Base-by-base conservation (phyloP, 140 eudicot genomes). In the Bidens hawaiensis region DNA sequence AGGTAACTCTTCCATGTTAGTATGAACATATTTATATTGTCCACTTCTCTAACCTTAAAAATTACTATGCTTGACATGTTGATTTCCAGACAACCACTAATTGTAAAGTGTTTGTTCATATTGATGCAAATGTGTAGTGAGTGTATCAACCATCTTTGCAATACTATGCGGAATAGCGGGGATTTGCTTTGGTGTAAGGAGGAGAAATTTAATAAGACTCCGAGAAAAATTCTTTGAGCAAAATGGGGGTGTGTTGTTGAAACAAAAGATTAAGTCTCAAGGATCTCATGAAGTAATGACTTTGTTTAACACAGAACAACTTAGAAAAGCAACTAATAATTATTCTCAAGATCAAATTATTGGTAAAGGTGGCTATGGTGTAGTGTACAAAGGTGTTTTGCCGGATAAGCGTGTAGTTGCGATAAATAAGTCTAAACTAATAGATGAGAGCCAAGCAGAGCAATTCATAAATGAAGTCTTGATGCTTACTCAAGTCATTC, bases 261-360 rank as follows among this genome's bases (percentile, higher is more conserved):
- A 22, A 49, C 56, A 49, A 49, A 49, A 49, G 30, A 49, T 49
- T 30, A 49, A 49, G 22, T 49, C 56, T 9, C 56, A 49, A 6
- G 16, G 16, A 49, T 22, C 56, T 22, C 7, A 49, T 22, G 56
- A 11, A 4, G 15, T 2, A 21, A 49, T 21, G 30, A 49, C 30
- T 49, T 11, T 49, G 8, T 49, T 49, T 21, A 22, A 7, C 0
- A 21, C 56, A 2, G 30, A 49, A 22, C 56, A 49, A 49, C 56
- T 49, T 22, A 49, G 30, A 49, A 49, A 49, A 22, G 56, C 56
- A 4, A 49, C 30, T 11, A 22, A 22, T 10, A 22, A 22, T 10
- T 49, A 49, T 49, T 21, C 56, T 49, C 56, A 49, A 21, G 56
- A 21, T 5, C 10, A 49, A 3, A 49, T 49, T 22, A 12, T 22